A percentile compares a stretch with the other conserved stretches of the same genome.
phyloP scores from a whole-genome alignment of 139 green algal genomes.

The Auxenochlorella pyrenoidosa region DNA sequence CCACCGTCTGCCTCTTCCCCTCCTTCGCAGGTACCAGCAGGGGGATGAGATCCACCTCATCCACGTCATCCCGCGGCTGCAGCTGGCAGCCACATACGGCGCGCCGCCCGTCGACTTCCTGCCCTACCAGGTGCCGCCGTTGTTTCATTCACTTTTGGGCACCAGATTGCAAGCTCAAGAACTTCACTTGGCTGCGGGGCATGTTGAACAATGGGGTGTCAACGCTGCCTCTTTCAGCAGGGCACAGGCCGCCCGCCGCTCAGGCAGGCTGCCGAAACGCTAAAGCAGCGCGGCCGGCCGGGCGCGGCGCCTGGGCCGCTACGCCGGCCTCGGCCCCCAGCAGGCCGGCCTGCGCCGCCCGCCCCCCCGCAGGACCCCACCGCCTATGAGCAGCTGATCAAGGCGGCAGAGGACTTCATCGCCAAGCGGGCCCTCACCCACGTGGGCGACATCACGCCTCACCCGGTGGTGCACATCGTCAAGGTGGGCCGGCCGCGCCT shows the following conservation, averaged over 20 bases:
- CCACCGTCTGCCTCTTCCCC: not conserved
- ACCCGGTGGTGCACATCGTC: slow-evolving; percentile 72
- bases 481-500: slow-evolving; percentile 39
- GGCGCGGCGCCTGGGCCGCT: too few species aligned
- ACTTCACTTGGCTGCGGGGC: too few species aligned
- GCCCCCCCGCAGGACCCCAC: slow-evolving; percentile 43
- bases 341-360: too few species aligned
- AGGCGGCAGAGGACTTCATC: slow-evolving; percentile 67
- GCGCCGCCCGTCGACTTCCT: slow-evolving; percentile 71
- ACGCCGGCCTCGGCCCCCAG: too few species aligned
- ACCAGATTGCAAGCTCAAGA: too few species aligned
- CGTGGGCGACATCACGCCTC: slow-evolving; percentile 35
- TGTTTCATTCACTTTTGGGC: too few species aligned
- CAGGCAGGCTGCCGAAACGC: too few species aligned
- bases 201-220: too few species aligned
- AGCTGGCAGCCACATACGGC: slow-evolving; percentile 50
- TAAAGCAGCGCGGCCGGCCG: too few species aligned
- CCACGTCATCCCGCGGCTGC: slow-evolving; percentile 64
- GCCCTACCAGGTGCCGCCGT: slow-evolving; percentile 51
- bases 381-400: slow-evolving; percentile 59
- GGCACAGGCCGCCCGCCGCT: too few species aligned
- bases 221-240: too few species aligned
- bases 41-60: slow-evolving; percentile 62
- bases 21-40: slow-evolving; percentile 7
- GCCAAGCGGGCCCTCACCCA: slow-evolving; percentile 50